These are phyloP conservation scores for Endocarpon pusillum DNA, from an alignment of 495 filamentous ascomycete genomes.

Conservation along the genomic window DNA sequence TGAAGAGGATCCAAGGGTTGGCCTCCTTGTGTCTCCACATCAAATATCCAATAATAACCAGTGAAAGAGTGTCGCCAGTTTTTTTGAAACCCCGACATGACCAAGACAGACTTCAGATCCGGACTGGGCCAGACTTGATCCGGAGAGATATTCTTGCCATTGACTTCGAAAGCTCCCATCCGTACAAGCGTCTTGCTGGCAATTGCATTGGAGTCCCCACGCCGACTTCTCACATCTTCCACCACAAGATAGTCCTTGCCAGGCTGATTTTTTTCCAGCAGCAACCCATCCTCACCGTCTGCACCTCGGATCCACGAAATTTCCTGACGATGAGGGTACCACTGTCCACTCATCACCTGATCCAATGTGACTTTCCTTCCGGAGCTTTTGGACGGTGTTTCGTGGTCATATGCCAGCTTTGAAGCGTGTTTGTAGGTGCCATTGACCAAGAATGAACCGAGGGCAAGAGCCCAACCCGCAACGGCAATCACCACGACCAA, in stretches of 20 bases:
- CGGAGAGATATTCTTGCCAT: constrained; percentile 31
- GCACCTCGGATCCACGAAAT: constrained; percentile 82
- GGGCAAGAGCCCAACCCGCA: constrained; percentile 70
- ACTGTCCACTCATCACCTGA: constrained; percentile 57
- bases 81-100: constrained; percentile 46
- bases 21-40: constrained; percentile 65
- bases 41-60: constrained; percentile 82
- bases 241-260: constrained; percentile 62
- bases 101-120: constrained; percentile 67
- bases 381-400: constrained; percentile 41
- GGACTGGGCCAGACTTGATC: constrained; percentile 55
- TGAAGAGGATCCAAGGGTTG: constrained; percentile 60
- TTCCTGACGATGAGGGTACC: constrained; percentile 47
- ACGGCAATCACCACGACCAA: constrained; percentile 47
- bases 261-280: constrained; percentile 45
- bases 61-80: constrained; percentile 86
- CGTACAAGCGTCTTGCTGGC: constrained; percentile 59
- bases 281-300: constrained; percentile 69
- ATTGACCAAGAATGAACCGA: constrained; percentile 45
- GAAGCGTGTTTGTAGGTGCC: constrained; percentile 45
- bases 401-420: constrained; percentile 45
- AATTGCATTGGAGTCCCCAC: constrained; percentile 24
- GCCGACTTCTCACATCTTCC: constrained; percentile 60
- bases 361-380: constrained; percentile 70
- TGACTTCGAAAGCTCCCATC: constrained; percentile 38